Conservation (phyloP, 768 basidiomycete species). For the Agrocybe praecox region DNA sequence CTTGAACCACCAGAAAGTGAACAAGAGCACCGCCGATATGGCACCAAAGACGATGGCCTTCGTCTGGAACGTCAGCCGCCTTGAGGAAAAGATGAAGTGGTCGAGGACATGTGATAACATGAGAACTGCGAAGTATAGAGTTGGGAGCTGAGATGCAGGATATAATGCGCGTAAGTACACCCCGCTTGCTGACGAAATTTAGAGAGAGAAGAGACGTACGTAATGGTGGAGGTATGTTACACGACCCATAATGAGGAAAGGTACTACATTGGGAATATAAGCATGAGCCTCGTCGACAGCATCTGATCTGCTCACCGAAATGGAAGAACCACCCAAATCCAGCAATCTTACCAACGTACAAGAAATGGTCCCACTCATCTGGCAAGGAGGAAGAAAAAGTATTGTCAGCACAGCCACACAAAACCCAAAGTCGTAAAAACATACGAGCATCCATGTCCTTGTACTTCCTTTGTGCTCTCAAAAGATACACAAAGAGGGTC, state of each 20-base stretch:
- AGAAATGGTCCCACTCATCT: constrained; percentile 94
- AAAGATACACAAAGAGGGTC: constrained; percentile 66
- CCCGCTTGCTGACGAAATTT: neutral
- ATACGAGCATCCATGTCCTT: constrained; percentile 86
- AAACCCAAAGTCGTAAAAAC: constrained; percentile 28
- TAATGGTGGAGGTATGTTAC: constrained; percentile 97
- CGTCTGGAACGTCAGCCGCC: constrained; percentile 57
- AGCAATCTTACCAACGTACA: constrained; percentile 91
- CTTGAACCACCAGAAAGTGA: constrained; percentile 96
- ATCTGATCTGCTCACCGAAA: constrained; percentile 58
- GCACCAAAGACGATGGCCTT: constrained; percentile 77
- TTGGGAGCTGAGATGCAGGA: constrained; percentile 67
- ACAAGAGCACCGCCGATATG: constrained; percentile 58
- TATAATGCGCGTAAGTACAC: constrained; percentile 1
- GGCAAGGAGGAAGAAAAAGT: neutral
- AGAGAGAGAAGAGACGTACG: constrained; percentile 48
- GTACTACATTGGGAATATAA: constrained; percentile 50
- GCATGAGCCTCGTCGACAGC: no score
- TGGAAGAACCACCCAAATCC: constrained; percentile 93
- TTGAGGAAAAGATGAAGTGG: constrained; percentile 87
- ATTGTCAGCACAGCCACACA: constrained; percentile 2
- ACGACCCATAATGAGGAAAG: constrained; percentile 98
- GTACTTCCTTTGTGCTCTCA: constrained; percentile 87
- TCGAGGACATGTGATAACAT: constrained; percentile 91
- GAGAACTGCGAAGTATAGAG: constrained; percentile 94